These are phyloP conservation scores for Metschnikowia rubicola DNA, from an alignment of 805 yeast genomes.

Conservation along the genomic window DNA sequence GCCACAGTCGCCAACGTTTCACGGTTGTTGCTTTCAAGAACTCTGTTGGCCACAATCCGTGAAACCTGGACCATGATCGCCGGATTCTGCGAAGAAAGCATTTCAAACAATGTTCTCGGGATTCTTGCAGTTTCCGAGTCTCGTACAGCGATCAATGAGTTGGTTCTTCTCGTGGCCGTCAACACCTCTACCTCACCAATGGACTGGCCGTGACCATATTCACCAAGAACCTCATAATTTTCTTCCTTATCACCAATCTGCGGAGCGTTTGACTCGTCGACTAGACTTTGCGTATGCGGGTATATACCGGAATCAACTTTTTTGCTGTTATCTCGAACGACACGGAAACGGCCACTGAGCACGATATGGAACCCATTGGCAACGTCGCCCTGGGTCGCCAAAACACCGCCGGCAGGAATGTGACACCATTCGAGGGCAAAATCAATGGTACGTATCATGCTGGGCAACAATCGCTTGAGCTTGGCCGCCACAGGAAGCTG, in stretches of 20 bases:
- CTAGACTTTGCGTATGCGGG: constrained; percentile 14
- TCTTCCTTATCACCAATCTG: constrained; percentile 14
- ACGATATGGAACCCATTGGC: constrained; percentile 92
- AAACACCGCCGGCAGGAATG: constrained; percentile 75
- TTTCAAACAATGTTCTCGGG: constrained; percentile 85
- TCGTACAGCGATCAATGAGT: constrained; percentile 77
- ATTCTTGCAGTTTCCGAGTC: constrained; percentile 93
- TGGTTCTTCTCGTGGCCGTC: constrained; percentile 68
- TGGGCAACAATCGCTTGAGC: constrained; percentile 62
- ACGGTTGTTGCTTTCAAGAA: constrained; percentile 17
- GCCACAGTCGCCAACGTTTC: constrained; percentile 16
- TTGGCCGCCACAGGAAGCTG: constrained; percentile 75
- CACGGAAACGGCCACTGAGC: constrained; percentile 81
- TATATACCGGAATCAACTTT: constrained; percentile 9
- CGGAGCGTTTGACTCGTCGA: constrained; percentile 21
- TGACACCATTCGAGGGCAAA: constrained; percentile 96
- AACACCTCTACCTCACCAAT: constrained; percentile 94
- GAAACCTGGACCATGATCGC: constrained; percentile 88
- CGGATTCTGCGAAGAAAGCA: constrained; percentile 79
- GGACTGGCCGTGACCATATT: constrained; percentile 91
- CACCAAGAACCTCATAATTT: constrained; percentile 51
- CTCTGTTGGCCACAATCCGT: constrained; percentile 72
- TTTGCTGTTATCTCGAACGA: constrained; percentile 35
- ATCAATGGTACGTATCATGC: constrained; percentile 70
- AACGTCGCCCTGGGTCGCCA: constrained; percentile 77